Base-by-base conservation (phyloP, 257 asterid genomes). In the Plantago elongata region DNA sequence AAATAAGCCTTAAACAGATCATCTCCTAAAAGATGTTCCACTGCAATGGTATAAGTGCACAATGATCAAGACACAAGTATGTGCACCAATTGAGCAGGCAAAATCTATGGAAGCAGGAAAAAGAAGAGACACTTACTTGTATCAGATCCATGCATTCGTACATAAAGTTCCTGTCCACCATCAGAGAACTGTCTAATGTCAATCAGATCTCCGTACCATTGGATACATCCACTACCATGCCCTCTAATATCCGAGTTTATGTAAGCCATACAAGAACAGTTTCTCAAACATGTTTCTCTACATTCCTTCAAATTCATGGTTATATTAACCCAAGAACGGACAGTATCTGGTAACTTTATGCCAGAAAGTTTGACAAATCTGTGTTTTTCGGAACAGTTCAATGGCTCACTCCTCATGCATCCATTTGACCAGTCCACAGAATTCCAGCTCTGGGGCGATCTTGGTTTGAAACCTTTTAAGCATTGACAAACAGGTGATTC, bases 231-330 rank as follows among this genome's bases (percentile, higher is more conserved):
- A 9, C 27, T 71, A 37, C 83, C 79, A 27, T 13, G 50, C 14
- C 77, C 77, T 13, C 80, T 64, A 30, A 72, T 61, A 66, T 79
- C 63, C 2, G 57, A 66, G 17, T 79, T 75, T 9, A 71, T 29
- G 67, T 76, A 76, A 57, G 82, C 84, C 74, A 59, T 73, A 61
- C 84, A 79, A 51, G 84, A 75, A 50, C 81, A 79, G 18, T 73
- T 79, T 42, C 50, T 67, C 56, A 73, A 46, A 72, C 84, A 81
- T 4, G 64, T 72, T 42, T 51, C 60, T 62, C 67, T 64, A 70
- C 79, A 79, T 63, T 76, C 81, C 62, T 54, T 56, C 54, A 79
- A 46, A 71, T 57, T 67, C 76, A 70, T 68, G 50, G 68, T 76
- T 34, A 4, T 54, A 11, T 69, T 73, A 4, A 55, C 63, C 78